Conservation (phyloP, 2,329 filamentous ascomycete species). For the Capronia coronata region DNA sequence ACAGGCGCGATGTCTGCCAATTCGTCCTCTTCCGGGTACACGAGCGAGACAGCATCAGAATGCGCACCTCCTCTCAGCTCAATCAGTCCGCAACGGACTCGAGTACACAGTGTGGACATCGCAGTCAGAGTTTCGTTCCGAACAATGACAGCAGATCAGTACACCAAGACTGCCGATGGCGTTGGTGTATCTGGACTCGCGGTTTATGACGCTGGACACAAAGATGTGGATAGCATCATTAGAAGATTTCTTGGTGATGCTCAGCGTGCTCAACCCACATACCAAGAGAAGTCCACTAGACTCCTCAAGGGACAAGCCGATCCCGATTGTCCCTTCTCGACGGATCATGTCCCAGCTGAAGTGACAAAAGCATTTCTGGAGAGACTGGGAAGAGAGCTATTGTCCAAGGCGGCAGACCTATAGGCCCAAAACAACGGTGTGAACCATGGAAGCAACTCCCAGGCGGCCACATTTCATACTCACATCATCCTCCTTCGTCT, state of each 20-base stretch:
- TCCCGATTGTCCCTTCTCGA: constrained; percentile 16
- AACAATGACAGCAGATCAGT: constrained; percentile 55
- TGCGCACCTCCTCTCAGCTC: not conserved
- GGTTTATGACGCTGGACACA: constrained; percentile 72
- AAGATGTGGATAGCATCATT: constrained; percentile 35
- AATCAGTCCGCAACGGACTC: not conserved
- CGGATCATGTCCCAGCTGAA: constrained; percentile 54
- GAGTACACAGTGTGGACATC: constrained; percentile 47
- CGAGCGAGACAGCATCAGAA: not conserved
- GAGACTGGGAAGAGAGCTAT: constrained; percentile 63
- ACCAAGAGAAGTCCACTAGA: not conserved
- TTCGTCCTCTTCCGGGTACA: not conserved
- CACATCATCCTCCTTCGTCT: too few species aligned
- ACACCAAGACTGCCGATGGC: constrained; percentile 68
- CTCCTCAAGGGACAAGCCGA: not conserved
- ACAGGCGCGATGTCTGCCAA: not conserved
- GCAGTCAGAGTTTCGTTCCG: constrained; percentile 84
- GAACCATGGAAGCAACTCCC: not conserved
- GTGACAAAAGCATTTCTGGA: constrained; percentile 66
- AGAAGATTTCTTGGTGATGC: not conserved
- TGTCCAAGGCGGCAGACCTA: constrained; percentile 30
- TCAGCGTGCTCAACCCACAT: not conserved
- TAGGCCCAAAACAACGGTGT: not conserved
- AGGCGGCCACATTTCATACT: not conserved
- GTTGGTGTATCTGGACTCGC: constrained; percentile 81